Conservation (phyloP, 2,329 filamentous ascomycete species). For the Penicillium verrucosum region DNA sequence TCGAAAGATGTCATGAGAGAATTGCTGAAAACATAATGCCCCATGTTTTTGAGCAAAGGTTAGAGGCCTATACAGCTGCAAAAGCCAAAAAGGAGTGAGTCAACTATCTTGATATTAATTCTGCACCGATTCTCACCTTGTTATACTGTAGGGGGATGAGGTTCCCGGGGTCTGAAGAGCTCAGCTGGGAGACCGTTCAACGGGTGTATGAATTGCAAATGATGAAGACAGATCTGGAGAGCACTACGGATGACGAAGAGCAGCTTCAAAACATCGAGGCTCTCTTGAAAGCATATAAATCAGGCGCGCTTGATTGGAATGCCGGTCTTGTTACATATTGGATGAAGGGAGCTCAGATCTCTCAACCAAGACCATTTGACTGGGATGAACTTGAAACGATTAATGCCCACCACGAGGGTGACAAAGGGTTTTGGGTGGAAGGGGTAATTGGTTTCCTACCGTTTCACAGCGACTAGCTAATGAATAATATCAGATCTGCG, state of each 20-base stretch:
- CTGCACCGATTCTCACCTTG: neutral
- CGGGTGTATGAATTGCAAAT: neutral
- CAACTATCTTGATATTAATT: neutral
- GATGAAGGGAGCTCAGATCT: neutral
- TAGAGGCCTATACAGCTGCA: neutral
- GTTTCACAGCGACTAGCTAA: neutral
- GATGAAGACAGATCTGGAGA: neutral
- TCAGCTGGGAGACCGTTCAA: neutral
- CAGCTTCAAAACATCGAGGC: neutral
- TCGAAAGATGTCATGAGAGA: constrained; percentile 2
- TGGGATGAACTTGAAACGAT: constrained; percentile 5
- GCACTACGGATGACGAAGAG: neutral
- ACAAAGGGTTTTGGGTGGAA: constrained; percentile 3
- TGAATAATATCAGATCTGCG: neutral
- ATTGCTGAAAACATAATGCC: constrained; percentile 5
- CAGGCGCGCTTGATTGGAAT: neutral
- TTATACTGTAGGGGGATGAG: neutral
- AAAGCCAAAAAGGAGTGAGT: neutral
- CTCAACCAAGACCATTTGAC: constrained; percentile 2
- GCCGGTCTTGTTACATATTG: constrained; percentile 1
- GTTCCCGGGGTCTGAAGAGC: neutral
- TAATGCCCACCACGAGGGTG: neutral
- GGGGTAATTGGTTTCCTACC: neutral
- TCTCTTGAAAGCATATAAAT: neutral
- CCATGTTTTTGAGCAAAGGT: neutral